Base-by-base conservation (phyloP, 805 yeast genomes). In the Zygosaccharomyces siamensis region DNA sequence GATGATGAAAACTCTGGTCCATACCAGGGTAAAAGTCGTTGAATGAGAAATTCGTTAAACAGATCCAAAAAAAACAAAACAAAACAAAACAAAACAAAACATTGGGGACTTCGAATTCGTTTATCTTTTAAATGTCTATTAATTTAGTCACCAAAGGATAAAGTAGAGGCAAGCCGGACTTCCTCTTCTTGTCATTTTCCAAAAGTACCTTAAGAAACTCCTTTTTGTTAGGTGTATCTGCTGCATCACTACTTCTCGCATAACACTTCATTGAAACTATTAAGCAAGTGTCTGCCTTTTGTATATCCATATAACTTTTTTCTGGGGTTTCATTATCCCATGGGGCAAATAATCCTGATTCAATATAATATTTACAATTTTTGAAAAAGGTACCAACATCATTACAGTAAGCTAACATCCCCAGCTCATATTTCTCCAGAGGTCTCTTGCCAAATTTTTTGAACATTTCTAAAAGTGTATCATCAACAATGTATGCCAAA, bases 1-100 rank as follows among this genome's bases (percentile, higher is more conserved):
- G 56, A 71, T 79, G 54, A 64, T 86, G 58, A 79, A 75, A 43
- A 76, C 75, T 43, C 63, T 86, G 48, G 78, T 79, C 1, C 89
- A 85, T 62, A 63, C 84, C 3, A 68, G 71, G 33, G 83, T 83
- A 3, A 75, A 64, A 41, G 38, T 49, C 5, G 28, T 46, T 20
- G 43, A 46, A 36, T 43, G 39, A 44, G 28, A 26, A 26, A 10
- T 10, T 8, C 28, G 8, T 24, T 8, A 24, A 24, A 24, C 8
- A 2, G 27, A 24, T 24, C 8, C n/a, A n/a, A n/a, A n/a, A n/a
- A n/a, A n/a, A n/a, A 7, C 28, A 18, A 8, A 43, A 7, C 7
- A 11, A 21, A 18, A 16, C 45, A 7, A 26, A 2, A 7, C 28
- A 18, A 8, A 43, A 7, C 7, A 11, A 21, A 18, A 16, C 45